Evolutionary conservation across 2,329 filamentous ascomycete genomes (phyloP).

Genomic region (Hypoxylon sp.): DNA sequence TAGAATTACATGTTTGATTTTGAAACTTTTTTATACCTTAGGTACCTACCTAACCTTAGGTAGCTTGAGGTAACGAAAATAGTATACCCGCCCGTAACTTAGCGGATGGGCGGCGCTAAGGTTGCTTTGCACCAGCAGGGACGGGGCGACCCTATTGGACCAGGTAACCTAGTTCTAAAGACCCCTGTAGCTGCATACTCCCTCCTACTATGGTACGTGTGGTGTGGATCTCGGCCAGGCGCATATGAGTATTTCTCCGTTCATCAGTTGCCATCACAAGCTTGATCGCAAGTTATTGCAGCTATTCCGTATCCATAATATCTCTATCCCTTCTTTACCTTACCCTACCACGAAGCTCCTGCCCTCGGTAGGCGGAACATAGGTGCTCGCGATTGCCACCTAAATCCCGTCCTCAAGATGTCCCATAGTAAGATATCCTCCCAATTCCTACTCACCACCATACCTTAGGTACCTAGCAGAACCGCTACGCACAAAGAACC

Average conservation of each 20-base stretch:
- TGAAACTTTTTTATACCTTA: background rate
- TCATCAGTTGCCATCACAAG: background rate
- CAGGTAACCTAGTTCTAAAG: constrained; percentile 6
- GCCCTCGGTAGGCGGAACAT: background rate
- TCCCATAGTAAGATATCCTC: constrained; percentile 57
- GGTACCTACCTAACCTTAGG: no score
- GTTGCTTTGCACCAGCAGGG: constrained; percentile 25
- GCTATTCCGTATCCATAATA: constrained; percentile 1
- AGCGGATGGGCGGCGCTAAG: constrained; percentile 4
- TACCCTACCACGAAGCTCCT: background rate
- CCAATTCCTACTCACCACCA: background rate
- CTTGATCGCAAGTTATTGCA: no score
- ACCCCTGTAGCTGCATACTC: background rate
- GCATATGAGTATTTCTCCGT: background rate
- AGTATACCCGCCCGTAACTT: constrained; percentile 19
- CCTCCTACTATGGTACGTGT: no score
- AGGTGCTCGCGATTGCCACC: background rate
- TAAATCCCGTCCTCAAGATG: constrained; percentile 50
- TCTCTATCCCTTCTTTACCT: background rate
- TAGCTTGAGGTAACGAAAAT: constrained; percentile 12
- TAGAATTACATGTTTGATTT: constrained; percentile 25
- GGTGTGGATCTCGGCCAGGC: no score
- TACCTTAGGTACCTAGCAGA: no score
- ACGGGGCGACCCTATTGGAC: constrained; percentile 28
- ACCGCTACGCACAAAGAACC: background rate